Evolutionary conservation across 2,329 filamentous ascomycete genomes (phyloP).

Genomic region (Xylariaceae sp.): DNA sequence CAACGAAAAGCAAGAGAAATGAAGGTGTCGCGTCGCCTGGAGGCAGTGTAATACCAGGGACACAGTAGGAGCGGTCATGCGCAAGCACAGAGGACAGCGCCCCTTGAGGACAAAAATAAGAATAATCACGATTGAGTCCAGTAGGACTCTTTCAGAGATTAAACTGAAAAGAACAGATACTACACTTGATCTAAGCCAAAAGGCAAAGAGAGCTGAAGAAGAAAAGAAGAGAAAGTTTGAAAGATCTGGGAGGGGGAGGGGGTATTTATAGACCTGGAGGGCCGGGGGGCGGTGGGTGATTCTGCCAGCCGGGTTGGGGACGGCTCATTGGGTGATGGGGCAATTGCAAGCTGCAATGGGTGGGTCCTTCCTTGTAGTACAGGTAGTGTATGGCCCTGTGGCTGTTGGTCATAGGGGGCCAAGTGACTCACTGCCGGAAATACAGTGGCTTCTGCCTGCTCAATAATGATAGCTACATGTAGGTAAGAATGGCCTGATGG

Average conservation of each 20-base stretch:
- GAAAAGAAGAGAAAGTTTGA: slow-evolving; percentile 11
- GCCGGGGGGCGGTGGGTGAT: slow-evolving; percentile 8
- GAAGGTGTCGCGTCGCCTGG: slow-evolving; percentile 67
- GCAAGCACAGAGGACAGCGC: slow-evolving; percentile 66
- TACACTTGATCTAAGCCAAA: slow-evolving; percentile 71
- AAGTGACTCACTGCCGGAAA: too few relatives aligned
- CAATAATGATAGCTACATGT: too few relatives aligned
- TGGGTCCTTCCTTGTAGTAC: too few relatives aligned
- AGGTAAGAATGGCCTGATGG: too few relatives aligned
- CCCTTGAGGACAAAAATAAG: slow-evolving; percentile 64
- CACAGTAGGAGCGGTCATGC: slow-evolving; percentile 62
- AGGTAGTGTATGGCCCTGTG: too few relatives aligned
- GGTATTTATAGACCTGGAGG: slow-evolving; percentile 10
- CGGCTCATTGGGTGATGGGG: too few relatives aligned
- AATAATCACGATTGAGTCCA: slow-evolving; percentile 73
- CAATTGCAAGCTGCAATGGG: too few relatives aligned
- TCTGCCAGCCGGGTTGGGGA: too few relatives aligned
- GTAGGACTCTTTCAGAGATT: slow-evolving; percentile 83
- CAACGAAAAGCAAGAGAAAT: slow-evolving; percentile 56
- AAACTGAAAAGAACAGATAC: slow-evolving; percentile 98
- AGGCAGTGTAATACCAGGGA: slow-evolving; percentile 73
- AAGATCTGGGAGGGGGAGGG: slow-evolving; percentile 7
- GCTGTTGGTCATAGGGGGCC: too few relatives aligned
- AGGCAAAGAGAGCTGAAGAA: slow-evolving; percentile 41
- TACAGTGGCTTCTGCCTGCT: too few relatives aligned